A percentile compares a stretch with the other conserved stretches of the same genome.
These are phyloP conservation scores for Clavispora santaluciae DNA, from an alignment of 805 yeast genomes.

Conservation along the genomic window DNA sequence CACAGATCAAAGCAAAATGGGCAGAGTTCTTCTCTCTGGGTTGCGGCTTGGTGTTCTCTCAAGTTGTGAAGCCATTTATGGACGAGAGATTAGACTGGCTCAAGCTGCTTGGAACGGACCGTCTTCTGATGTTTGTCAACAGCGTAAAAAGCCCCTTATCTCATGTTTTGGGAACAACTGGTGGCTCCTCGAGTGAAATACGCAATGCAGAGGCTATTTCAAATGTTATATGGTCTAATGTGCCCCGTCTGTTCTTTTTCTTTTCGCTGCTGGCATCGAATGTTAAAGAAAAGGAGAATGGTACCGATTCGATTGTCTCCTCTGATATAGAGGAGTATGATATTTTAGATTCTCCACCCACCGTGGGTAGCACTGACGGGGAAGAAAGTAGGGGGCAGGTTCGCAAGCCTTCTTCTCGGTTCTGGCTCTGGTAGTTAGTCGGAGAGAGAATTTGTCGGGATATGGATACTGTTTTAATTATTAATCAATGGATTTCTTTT, in stretches of 20 bases:
- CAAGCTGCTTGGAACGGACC: not conserved
- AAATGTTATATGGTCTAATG: not conserved
- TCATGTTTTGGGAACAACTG: too few species aligned
- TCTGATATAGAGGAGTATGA: constrained; percentile 37
- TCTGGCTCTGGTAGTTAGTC: constrained; percentile 3
- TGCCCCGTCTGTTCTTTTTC: not conserved
- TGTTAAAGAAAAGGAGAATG: not conserved
- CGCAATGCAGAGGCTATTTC: too few species aligned
- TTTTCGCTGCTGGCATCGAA: not conserved
- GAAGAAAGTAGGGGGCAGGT: not conserved
- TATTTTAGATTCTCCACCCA: constrained; percentile 32
- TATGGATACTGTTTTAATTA: not conserved
- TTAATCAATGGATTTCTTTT: not conserved
- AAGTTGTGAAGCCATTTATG: constrained; percentile 24
- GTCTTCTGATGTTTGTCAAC: too few species aligned
- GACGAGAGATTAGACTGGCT: constrained; percentile 18
- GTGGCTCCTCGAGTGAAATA: too few species aligned
- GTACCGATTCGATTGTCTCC: not conserved
- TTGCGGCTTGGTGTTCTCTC: constrained; percentile 28
- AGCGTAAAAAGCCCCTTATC: too few species aligned
- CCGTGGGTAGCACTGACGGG: not conserved
- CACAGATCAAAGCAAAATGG: constrained; percentile 23
- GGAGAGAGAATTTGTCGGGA: not conserved
- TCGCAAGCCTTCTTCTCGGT: not conserved
- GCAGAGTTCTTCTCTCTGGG: constrained; percentile 24